A percentile compares a stretch with the other conserved stretches of the same genome.
Evolutionary conservation across 2,329 filamentous ascomycete species (phyloP).

Genomic region (Kalaharituber pfeilii): DNA sequence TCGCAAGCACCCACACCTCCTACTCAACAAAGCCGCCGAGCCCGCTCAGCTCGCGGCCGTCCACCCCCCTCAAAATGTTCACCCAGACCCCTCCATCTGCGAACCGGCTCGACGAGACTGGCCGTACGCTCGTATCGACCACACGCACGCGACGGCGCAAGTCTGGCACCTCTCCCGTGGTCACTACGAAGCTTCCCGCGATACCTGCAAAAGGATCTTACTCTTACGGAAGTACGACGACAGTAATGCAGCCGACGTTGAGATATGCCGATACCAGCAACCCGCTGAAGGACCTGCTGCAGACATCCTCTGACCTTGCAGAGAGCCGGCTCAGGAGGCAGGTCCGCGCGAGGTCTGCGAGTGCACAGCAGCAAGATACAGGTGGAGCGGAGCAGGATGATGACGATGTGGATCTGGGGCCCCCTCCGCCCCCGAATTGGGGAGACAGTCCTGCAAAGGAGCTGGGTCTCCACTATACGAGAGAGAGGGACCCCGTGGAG

Average conservation of each 20-base stretch:
- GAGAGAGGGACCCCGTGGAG: too few species aligned
- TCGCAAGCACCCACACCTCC: too few species aligned
- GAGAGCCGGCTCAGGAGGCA: too few species aligned
- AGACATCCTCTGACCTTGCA: too few species aligned
- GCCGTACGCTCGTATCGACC: not conserved
- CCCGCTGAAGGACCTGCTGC: not conserved
- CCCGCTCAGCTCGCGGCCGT: not conserved
- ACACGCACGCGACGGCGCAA: not conserved
- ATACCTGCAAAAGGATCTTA: not conserved
- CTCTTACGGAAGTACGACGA: not conserved
- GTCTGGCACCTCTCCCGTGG: not conserved
- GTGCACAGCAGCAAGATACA: too few species aligned
- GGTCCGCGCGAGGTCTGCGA: too few species aligned
- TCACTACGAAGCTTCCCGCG: not conserved
- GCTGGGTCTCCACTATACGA: too few species aligned
- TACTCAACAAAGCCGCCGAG: not conserved
- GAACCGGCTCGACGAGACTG: not conserved
- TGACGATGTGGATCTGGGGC: too few species aligned
- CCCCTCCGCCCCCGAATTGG: too few species aligned
- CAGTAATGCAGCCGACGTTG: not conserved
- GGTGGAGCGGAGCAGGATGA: too few species aligned
- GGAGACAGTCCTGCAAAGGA: too few species aligned
- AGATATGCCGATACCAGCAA: not conserved
- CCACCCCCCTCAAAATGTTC: not conserved
- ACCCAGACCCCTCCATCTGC: not conserved